Evolutionary conservation across 2,329 filamentous ascomycete genomes (phyloP).

Genomic region (Xylaria sp.): DNA sequence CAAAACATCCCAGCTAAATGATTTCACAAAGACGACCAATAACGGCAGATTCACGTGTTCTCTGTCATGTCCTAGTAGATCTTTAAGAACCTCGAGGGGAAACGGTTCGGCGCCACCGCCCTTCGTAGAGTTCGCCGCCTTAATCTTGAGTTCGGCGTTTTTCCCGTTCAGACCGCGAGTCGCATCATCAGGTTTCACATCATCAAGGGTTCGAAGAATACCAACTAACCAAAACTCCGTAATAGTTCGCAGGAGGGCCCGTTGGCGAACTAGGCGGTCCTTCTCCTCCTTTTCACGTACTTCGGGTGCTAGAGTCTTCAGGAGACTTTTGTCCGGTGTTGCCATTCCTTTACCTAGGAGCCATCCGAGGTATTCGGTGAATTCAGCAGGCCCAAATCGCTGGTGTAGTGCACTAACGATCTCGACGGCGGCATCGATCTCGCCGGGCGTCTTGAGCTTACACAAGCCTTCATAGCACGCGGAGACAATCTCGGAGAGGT

Average conservation of each 20-base stretch:
- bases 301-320: conserved; percentile 81
- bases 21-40: conserved; percentile 93
- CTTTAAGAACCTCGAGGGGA: conserved; percentile 95
- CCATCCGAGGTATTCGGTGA: conserved; percentile 92
- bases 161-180: conserved; percentile 68
- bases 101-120: conserved; percentile 83
- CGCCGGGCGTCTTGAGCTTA: conserved; percentile 87
- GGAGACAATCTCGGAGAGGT: conserved; percentile 94
- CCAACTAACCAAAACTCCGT: conserved; percentile 97
- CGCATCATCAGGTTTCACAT: conserved; percentile 68
- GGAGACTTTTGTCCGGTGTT: conserved; percentile 81
- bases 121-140: conserved; percentile 59
- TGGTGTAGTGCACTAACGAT: conserved; percentile 95
- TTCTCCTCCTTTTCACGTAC: conserved; percentile 94
- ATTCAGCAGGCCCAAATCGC: conserved; percentile 87
- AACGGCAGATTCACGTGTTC: conserved; percentile 91
- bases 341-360: conserved; percentile 88
- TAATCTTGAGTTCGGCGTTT: conserved; percentile 62
- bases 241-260: conserved; percentile 84
- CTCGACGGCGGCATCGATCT: conserved; percentile 90
- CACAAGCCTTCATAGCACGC: conserved; percentile 94
- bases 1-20: conserved; percentile 93
- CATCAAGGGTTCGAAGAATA: conserved; percentile 79
- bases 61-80: conserved; percentile 89
- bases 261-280: conserved; percentile 84